A percentile compares a stretch with the other conserved stretches of the same genome.
Evolutionary conservation across 2,329 filamentous ascomycete genomes (phyloP).

Genomic region (Trichothecium roseum): DNA sequence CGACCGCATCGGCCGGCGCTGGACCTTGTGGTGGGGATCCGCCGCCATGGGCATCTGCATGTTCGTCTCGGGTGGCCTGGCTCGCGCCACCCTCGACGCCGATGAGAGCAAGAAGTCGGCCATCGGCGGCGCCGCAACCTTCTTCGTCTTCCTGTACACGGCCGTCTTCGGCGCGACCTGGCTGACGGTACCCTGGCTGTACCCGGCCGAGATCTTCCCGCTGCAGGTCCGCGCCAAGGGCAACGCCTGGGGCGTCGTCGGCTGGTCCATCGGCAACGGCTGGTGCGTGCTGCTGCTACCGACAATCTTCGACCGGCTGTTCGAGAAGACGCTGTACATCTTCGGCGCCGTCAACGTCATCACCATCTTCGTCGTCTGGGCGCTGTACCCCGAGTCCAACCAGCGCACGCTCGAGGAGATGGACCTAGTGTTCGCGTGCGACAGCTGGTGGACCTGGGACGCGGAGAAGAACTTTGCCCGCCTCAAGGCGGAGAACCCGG

Average conservation of each 20-base stretch:
- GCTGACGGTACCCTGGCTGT: constrained; percentile 48
- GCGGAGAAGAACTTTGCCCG: constrained; percentile 53
- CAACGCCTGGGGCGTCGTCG: constrained; percentile 66
- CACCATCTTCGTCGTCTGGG: constrained; percentile 61
- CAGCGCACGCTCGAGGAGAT: constrained; percentile 68
- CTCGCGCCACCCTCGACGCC: constrained; percentile 36
- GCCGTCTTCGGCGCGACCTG: constrained; percentile 31
- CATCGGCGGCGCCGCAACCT: constrained; percentile 52
- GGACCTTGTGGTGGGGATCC: constrained; percentile 61
- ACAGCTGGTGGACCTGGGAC: constrained; percentile 61
- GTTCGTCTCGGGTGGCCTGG: constrained; percentile 56
- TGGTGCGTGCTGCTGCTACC: constrained; percentile 45
- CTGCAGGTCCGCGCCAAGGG: constrained; percentile 61
- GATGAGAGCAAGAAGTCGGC: constrained; percentile 32
- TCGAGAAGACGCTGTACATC: constrained; percentile 64
- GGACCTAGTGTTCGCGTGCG: constrained; percentile 59
- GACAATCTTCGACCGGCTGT: constrained; percentile 52
- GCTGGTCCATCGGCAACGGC: constrained; percentile 67
- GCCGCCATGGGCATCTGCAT: constrained; percentile 54
- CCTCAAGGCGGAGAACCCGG: constrained; percentile 51
- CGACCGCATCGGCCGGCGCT: constrained; percentile 57
- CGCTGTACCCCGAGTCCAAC: constrained; percentile 64
- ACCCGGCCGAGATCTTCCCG: constrained; percentile 65
- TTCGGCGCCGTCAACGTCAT: constrained; percentile 59
- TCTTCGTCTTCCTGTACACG: constrained; percentile 54